Evolutionary conservation across 2,329 filamentous ascomycete genomes (phyloP), one percentile per base, ranked within the genome.

Genomic region (Colletotrichum brevisporum): DNA sequence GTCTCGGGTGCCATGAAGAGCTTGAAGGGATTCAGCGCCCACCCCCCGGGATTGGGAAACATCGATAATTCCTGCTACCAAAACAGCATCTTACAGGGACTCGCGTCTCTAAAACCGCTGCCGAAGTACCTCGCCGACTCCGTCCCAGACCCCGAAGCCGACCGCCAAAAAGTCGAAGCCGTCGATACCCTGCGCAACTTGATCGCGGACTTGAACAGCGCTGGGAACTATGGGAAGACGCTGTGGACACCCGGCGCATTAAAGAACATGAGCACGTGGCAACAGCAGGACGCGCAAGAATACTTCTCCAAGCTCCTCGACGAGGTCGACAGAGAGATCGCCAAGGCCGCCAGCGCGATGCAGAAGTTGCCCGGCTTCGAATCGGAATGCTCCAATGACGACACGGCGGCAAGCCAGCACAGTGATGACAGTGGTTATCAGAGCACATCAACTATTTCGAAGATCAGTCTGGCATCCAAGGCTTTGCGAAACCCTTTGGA

Each of bases 61-160:
- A 91, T 91, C 83, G 94, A 97, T 82, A 97, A 98, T 78, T 97
- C 94, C 1, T 98, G 96, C 83, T 99, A 97, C 79, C 96, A 98
- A 80, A 99, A 99, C 80, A 98, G 95, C 77, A 91, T 98, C 21
- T 89, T 99, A 12, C 94, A 97, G 78, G 91, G 91, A 6, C 83
- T 98, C 50, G 91, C 95, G 1, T 92, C 95, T 4, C 84, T 98
- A 36, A 86, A 88, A 18, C 88, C 91, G 5, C 83, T 98, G 36
- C 87, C 88, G 27, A 82, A 82, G 3, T 96, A 94, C 75, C 85
- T 97, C 8, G 83, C 82, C 2, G 81, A 79, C 9, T 80, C 85
- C 24, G 80, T 82, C 2, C 73, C 74, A 36, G 71, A 75, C 51
- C 52, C 48, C 47, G 69, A 71, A 24, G 41, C 69, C 18, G 71